Base-by-base conservation (phyloP, 352 stramenopile genomes). In the Phytophthora pluvialis region DNA sequence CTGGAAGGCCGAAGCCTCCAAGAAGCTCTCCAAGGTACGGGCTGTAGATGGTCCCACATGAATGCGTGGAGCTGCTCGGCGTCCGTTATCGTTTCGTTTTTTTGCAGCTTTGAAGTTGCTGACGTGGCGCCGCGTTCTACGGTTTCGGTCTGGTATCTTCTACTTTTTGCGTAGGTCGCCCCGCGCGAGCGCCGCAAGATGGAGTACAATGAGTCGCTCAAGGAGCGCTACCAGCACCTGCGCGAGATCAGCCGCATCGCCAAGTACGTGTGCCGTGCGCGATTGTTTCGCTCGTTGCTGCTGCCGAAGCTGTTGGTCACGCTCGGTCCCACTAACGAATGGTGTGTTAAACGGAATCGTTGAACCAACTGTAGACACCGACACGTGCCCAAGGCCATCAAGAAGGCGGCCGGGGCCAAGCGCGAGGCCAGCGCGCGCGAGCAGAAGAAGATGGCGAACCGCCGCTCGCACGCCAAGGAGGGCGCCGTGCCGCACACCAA, bases 311-410 rank as follows among this genome's bases (percentile, higher is more conserved):
- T 18, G 31, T 55, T 48, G 51, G 50, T 64, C 44, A 45, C 16
- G 48, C 28, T 48, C 46, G 33, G 47, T 67, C 60, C 58, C 53
- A 62, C 60, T 67, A 43, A 65, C 33, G 48, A 21, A 50, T 50
- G 36, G 47, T 54, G 47, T 68, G 44, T 69, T 75, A 53, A 71
- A 57, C 42, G 31, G 33, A 42, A 43, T 56, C 33, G 28, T 29
- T 57, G 42, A 64, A 54, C 47, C 48, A 59, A 54, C 54, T 66
- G 63, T 49, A 98, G 93, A 55, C 83, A 98, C 55, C 84, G 97
- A 48, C 96, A 99, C 62, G 81, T 99, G 52, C 98, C 98, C 10
- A 99, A 98, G 74, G 87, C 97, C 50, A 98, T 99, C 75, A 98
- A 98, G 76, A 99, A 99, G 74, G 93, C 98, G 50, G 89, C 91